Evolutionary conservation across 2,329 filamentous ascomycete genomes (phyloP).

Genomic region (Emericellopsis atlantica): DNA sequence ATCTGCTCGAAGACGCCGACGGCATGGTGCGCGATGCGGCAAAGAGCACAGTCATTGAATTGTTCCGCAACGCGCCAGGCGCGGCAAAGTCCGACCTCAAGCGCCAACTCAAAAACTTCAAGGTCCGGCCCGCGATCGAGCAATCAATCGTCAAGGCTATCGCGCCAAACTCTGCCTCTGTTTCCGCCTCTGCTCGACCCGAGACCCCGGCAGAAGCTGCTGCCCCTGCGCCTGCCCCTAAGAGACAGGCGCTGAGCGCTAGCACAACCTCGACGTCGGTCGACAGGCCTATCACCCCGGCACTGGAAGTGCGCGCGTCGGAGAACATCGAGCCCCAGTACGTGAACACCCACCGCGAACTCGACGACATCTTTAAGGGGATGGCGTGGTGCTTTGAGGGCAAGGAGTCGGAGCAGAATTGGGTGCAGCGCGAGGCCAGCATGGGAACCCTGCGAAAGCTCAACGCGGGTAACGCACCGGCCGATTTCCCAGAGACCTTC

Average conservation of each 20-base stretch:
- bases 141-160: slow-evolving; percentile 68
- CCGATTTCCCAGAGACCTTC: slow-evolving; percentile 63
- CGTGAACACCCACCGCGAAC: slow-evolving; percentile 70
- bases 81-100: slow-evolving; percentile 81
- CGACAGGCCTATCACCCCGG: slow-evolving; percentile 47
- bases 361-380: slow-evolving; percentile 76
- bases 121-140: slow-evolving; percentile 77
- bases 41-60: slow-evolving; percentile 70
- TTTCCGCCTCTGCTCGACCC: slow-evolving; percentile 24
- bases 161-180: background rate
- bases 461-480: slow-evolving; percentile 70
- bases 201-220: slow-evolving; percentile 8
- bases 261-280: slow-evolving; percentile 34
- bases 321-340: slow-evolving; percentile 70
- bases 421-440: slow-evolving; percentile 75
- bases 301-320: slow-evolving; percentile 44
- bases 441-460: slow-evolving; percentile 65
- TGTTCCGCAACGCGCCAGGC: slow-evolving; percentile 73
- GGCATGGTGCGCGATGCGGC: slow-evolving; percentile 75
- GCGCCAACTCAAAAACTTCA: slow-evolving; percentile 70
- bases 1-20: slow-evolving; percentile 81
- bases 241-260: slow-evolving; percentile 31
- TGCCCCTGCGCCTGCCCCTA: slow-evolving; percentile 23
- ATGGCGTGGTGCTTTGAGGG: slow-evolving; percentile 80
- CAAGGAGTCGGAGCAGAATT: slow-evolving; percentile 82